A percentile compares a stretch with the other conserved stretches of the same genome.
These are phyloP conservation scores for Musa balbisiana DNA, from an alignment of 202 grass and related monocot species.

Conservation along the genomic window DNA sequence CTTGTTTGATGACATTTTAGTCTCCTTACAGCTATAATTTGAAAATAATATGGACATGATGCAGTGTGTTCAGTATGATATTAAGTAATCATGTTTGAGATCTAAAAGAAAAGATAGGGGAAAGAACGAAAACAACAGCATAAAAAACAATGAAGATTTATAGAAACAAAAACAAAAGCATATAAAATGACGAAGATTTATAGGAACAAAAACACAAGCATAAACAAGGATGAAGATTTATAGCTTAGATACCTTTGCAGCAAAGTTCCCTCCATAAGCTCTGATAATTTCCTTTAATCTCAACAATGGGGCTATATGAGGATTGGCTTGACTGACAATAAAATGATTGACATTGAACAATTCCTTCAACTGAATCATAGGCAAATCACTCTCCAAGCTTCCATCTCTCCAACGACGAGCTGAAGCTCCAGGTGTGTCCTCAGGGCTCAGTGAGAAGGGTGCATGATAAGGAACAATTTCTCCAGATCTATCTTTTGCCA, in stretches of 20 bases:
- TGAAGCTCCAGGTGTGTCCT: conserved; percentile 39
- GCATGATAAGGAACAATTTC: conserved; percentile 84
- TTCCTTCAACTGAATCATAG: conserved; percentile 83
- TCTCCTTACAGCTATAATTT: no score
- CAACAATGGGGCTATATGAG: conserved; percentile 82
- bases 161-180: neutral
- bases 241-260: conserved; percentile 59
- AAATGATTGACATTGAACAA: conserved; percentile 98
- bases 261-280: conserved; percentile 71
- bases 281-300: conserved; percentile 74
- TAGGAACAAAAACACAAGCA: neutral
- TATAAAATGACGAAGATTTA: neutral
- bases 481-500: conserved; percentile 94
- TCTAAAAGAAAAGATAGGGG: neutral
- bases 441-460: conserved; percentile 43
- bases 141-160: neutral
- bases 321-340: conserved; percentile 95
- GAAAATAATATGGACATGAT: no score
- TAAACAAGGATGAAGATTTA: neutral
- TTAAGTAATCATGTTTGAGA: neutral
- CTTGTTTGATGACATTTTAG: neutral
- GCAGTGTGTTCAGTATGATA: no score
- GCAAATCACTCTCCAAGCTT: conserved; percentile 93
- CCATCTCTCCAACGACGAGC: conserved; percentile 83
- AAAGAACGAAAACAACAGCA: neutral